Evolutionary conservation across 176 grass and related monocot species (phyloP), one percentile per base, ranked within the genome.

Genomic region (Miscanthus lutarioriparius): DNA sequence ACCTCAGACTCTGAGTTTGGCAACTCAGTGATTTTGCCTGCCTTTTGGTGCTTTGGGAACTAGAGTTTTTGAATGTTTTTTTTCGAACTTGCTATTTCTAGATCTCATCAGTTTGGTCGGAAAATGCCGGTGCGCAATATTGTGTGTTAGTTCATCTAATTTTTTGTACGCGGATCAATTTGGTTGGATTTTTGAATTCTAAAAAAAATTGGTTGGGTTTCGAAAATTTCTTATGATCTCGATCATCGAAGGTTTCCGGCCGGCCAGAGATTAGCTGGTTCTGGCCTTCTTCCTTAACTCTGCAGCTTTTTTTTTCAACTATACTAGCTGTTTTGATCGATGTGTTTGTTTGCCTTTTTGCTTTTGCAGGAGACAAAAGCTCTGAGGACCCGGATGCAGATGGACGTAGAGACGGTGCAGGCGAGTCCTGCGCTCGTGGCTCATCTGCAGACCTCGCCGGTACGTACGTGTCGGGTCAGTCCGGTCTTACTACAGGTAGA

Each of bases 321-420:
- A n/a, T 56, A 56, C 7, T n/a, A n/a, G 27, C 39, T 83, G 40
- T 68, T 68, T 68, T 47, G 64, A 63, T 54, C 19, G 10, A 35
- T 35, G n/a, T 10, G n/a, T 40, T 44, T 16, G 17, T 81, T 28
- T 68, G 63, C 38, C 76, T 51, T 80, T 70, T 72, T 59, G 22
- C 47, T 64, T 49, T 16, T 64, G 75, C 73, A 39, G 73, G 56
- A 67, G 54, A n/a, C 43, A 81, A 59, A 56, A 23, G 28, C 70
- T 89, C 77, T 70, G 62, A 37, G 74, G 58, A 27, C 56, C 67
- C 67, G 26, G 67, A 61, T 49, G 82, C 26, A 83, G 45, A 86
- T 90, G 79, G 88, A 86, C 67, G 74, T 47, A 54, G 84, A 83
- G 58, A 82, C n/a, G 79, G 88, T 35, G 64, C 43, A 68, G 64